phyloP scores from a whole-genome alignment of 345 rosid genomes.

The Hibiscus tridactylites region DNA sequence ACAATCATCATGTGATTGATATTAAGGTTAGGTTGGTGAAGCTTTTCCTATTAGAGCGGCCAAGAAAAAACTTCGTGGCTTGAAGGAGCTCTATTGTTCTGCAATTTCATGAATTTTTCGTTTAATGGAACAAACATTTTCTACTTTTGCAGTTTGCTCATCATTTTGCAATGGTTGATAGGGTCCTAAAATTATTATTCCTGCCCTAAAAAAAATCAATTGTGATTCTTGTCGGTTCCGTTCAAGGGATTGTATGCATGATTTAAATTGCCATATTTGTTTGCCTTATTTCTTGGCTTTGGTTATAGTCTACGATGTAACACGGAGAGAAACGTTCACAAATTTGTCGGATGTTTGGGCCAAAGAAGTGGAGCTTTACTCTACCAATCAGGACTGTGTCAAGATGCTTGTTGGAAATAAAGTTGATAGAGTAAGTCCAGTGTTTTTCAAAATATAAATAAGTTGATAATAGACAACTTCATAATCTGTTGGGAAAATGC shows the following conservation, averaged over 20 bases:
- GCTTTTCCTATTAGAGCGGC: not conserved
- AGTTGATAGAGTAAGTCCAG: constrained; percentile 59
- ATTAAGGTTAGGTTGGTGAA: not conserved
- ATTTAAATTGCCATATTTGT: not conserved
- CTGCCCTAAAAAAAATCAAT: not conserved
- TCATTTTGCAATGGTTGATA: not conserved
- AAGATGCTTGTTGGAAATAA: constrained; percentile 96
- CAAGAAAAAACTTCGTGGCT: not conserved
- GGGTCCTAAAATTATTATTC: not conserved
- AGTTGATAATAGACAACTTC: not conserved
- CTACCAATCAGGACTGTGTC: constrained; percentile 72
- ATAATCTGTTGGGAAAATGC: not conserved
- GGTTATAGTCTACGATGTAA: constrained; percentile 78
- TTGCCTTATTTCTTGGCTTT: constrained; percentile 8
- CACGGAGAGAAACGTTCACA: constrained; percentile 78
- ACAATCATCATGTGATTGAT: not conserved
- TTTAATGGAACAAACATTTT: not conserved
- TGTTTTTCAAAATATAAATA: not conserved
- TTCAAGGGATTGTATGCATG: not conserved
- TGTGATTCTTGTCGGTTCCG: not conserved
- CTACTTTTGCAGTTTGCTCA: not conserved
- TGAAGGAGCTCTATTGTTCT: not conserved
- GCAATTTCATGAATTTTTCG: not conserved
- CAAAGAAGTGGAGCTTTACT: constrained; percentile 81
- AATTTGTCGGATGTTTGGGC: constrained; percentile 88